Conservation (phyloP, 805 yeast species). For the Barnettozyma botsteinii region DNA sequence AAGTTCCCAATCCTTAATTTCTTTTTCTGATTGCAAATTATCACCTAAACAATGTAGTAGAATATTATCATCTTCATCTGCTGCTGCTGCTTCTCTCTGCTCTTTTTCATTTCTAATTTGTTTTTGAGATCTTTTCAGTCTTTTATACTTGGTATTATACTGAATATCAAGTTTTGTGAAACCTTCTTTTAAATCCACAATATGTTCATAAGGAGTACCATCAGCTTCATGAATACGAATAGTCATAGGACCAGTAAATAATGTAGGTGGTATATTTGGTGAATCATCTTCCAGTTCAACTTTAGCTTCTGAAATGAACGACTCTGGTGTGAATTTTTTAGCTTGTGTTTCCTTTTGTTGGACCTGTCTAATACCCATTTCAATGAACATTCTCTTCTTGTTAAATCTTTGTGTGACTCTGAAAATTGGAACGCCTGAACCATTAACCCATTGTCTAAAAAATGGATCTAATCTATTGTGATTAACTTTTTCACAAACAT, state of each 20-base stretch:
- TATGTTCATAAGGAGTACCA: conserved; percentile 98
- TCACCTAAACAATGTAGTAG: conserved; percentile 67
- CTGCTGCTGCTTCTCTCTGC: conserved; percentile 22
- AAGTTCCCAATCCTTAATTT: conserved; percentile 65
- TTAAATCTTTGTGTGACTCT: conserved; percentile 88
- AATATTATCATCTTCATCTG: conserved; percentile 32
- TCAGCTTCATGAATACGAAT: conserved; percentile 96
- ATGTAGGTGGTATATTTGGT: conserved; percentile 23
- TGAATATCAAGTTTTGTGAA: conserved; percentile 88
- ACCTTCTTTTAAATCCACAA: conserved; percentile 82
- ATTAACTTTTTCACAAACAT: conserved; percentile 92
- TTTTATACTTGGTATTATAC: conserved; percentile 88
- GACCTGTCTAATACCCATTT: conserved; percentile 88
- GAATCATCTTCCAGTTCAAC: conserved; percentile 12
- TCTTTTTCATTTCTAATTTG: conserved; percentile 39
- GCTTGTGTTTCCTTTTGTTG: conserved; percentile 55
- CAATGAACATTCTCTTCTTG: conserved; percentile 88
- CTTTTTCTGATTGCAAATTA: conserved; percentile 55
- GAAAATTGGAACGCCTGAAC: conserved; percentile 84
- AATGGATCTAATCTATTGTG: conserved; percentile 76
- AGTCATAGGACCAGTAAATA: conserved; percentile 92
- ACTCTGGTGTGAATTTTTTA: conserved; percentile 29
- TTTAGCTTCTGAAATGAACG: conserved; percentile 36
- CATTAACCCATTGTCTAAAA: conserved; percentile 90
- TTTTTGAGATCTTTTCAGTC: conserved; percentile 58